Percentiles rank a stretch among this genome's conserved stretches.
Conservation (phyloP, 306 rosid genomes). For the Lathyrus aphaca region DNA sequence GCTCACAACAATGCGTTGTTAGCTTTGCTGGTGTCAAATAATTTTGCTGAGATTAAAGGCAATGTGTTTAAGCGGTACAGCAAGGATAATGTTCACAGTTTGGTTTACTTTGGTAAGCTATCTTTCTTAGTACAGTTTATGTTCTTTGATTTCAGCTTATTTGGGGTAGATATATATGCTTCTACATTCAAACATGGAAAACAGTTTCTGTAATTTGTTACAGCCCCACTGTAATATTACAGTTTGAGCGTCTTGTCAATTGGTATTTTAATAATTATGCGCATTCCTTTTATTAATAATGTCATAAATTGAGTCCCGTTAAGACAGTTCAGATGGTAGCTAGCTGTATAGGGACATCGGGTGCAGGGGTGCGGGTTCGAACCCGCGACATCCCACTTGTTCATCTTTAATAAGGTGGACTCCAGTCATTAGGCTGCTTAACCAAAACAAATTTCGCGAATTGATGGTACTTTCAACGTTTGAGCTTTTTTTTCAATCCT, state of each 20-base stretch:
- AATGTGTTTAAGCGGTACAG: constrained; percentile 91
- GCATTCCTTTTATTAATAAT: too few species aligned
- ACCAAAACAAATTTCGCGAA: too few species aligned
- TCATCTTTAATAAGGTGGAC: too few species aligned
- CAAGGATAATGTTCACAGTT: constrained; percentile 84
- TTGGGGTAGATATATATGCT: not conserved
- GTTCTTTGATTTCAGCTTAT: constrained; percentile 25
- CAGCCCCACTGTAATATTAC: not conserved
- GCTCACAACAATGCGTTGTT: constrained; percentile 95
- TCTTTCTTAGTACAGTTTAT: constrained; percentile 23
- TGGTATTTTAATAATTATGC: constrained; percentile 5
- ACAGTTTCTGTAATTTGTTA: not conserved
- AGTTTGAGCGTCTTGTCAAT: constrained; percentile 28
- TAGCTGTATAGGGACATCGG: too few species aligned
- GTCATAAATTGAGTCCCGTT: too few species aligned
- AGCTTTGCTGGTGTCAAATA: constrained; percentile 95
- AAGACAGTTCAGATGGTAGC: too few species aligned
- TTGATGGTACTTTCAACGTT: not conserved
- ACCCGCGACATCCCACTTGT: too few species aligned
- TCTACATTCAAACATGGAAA: constrained; percentile 31
- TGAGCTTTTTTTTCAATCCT: constrained; percentile 9
- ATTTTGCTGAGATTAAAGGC: constrained; percentile 97
- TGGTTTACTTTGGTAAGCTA: constrained; percentile 91
- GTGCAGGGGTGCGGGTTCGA: too few species aligned
- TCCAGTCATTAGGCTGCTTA: too few species aligned